Evolutionary conservation across 2,329 filamentous ascomycete species (phyloP).

Genomic region (Paracamarosporium sp.): DNA sequence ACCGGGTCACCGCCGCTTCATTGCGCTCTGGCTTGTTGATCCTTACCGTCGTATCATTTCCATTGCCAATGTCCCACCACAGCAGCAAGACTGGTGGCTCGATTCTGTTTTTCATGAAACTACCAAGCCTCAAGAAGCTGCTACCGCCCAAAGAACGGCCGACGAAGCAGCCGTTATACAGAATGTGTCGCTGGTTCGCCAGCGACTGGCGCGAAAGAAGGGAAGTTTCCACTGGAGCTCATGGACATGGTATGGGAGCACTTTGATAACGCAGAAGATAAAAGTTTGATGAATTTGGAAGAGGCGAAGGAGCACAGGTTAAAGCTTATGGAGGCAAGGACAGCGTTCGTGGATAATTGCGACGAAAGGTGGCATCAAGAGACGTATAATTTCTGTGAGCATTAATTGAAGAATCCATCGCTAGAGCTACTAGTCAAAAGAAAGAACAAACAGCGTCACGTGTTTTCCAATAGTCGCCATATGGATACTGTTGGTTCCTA

Average conservation of each 20-base stretch:
- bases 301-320: conserved; percentile 11
- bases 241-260: conserved; percentile 11
- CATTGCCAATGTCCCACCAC: conserved; percentile 58
- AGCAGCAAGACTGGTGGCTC: conserved; percentile 53
- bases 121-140: background rate
- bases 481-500: no score
- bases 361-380: background rate
- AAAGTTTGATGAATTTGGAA: background rate
- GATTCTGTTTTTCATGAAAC: background rate
- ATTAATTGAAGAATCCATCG: no score
- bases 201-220: conserved; percentile 10
- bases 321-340: conserved; percentile 11
- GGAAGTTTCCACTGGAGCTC: conserved; percentile 10
- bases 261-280: background rate
- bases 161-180: background rate
- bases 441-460: no score
- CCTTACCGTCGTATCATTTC: conserved; percentile 58
- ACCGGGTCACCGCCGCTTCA: conserved; percentile 62
- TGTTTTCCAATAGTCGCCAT: no score
- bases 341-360: background rate
- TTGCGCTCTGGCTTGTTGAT: conserved; percentile 66
- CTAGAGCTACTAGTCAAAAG: no score
- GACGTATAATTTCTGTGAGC: conserved; percentile 3
- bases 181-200: conserved; percentile 10
- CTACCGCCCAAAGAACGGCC: background rate